Evolutionary conservation across 805 yeast genomes (phyloP).

Genomic region (Jamesozyma spencerorum): DNA sequence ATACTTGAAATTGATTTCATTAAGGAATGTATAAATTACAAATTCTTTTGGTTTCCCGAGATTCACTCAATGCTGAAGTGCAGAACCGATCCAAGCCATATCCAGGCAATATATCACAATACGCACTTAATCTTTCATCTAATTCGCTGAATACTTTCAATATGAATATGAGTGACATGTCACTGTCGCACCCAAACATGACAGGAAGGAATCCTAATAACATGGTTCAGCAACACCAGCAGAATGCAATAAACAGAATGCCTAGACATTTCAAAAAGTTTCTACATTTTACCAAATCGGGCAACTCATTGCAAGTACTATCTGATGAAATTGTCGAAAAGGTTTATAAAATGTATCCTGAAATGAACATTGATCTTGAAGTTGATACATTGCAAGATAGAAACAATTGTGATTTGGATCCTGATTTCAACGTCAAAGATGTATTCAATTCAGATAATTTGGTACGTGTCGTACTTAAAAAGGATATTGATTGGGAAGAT

Average conservation of each 20-base stretch:
- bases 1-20: not conserved
- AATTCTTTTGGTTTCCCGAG: constrained; percentile 9
- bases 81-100: not conserved
- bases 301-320: constrained; percentile 38
- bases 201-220: not conserved
- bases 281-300: constrained; percentile 48
- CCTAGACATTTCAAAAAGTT: constrained; percentile 35
- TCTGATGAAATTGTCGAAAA: constrained; percentile 46
- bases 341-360: constrained; percentile 55
- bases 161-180: not conserved
- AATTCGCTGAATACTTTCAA: constrained; percentile 1
- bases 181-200: not conserved
- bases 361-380: constrained; percentile 39
- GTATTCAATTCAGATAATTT: constrained; percentile 45
- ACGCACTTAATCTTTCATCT: not conserved
- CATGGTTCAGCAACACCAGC: not conserved
- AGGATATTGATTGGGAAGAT: constrained; percentile 30
- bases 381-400: constrained; percentile 55
- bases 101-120: not conserved
- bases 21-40: constrained; percentile 9
- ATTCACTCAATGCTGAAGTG: constrained; percentile 1
- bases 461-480: constrained; percentile 36
- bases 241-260: not conserved
- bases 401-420: constrained; percentile 65
- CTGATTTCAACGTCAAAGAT: constrained; percentile 56